phyloP scores from a whole-genome alignment of 2,329 filamentous ascomycete genomes.

The Microascus cirrosus region DNA sequence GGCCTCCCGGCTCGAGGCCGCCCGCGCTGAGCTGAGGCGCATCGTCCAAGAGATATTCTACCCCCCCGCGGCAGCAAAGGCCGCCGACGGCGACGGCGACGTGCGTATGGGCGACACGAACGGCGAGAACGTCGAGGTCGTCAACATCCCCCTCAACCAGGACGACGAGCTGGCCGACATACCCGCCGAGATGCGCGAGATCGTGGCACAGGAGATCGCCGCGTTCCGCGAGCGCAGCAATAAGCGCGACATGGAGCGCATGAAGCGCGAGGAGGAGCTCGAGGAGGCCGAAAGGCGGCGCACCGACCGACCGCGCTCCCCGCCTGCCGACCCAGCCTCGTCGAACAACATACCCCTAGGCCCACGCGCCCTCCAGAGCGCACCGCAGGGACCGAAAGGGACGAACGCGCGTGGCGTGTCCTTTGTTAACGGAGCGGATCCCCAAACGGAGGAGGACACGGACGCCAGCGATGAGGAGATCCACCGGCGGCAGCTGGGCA shows the following conservation, averaged over 20 bases:
- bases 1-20: conserved; percentile 53
- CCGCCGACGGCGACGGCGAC: conserved; percentile 59
- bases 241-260: conserved; percentile 74
- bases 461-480: conserved; percentile 82
- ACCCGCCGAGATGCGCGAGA: conserved; percentile 89
- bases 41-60: conserved; percentile 64
- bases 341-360: conserved; percentile 68
- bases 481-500: conserved; percentile 58
- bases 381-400: conserved; percentile 53
- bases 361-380: conserved; percentile 49
- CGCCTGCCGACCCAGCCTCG: neutral
- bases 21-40: conserved; percentile 54
- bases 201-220: conserved; percentile 85
- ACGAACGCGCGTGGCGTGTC: conserved; percentile 41
- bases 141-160: conserved; percentile 75
- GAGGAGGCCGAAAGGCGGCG: conserved; percentile 74
- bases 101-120: conserved; percentile 54
- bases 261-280: conserved; percentile 83
- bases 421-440: conserved; percentile 53
- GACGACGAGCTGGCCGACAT: conserved; percentile 96
- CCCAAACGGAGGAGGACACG: conserved; percentile 67
- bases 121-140: conserved; percentile 65
- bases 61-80: conserved; percentile 34
- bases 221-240: conserved; percentile 90
- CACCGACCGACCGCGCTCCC: conserved; percentile 42